Base-by-base conservation (phyloP, 2,329 filamentous ascomycete genomes). In the Beauveria medogensis region DNA sequence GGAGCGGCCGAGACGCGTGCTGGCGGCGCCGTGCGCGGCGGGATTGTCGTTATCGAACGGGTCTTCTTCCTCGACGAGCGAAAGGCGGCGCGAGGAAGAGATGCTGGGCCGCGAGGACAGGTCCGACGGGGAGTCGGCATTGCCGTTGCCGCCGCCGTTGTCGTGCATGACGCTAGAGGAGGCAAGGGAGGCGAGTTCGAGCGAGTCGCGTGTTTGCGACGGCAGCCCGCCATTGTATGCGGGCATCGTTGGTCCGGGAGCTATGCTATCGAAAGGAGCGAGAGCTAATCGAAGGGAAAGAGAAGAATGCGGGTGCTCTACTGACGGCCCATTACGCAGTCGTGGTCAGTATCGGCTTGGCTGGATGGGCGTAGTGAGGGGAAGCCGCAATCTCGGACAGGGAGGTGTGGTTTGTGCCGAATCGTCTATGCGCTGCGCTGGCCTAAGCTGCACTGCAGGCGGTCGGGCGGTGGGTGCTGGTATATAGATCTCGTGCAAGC, bases 171-270 rank as follows among this genome's bases (percentile, higher is more conserved):
- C 70, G 67, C 89, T 91, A 43, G 89, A 92, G 64, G 91, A 96
- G 63, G 93, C 94, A 65, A 99, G 86, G 58, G 92, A 97, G 63
- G 92, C 94, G 62, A 99, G 88, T 79, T 99, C 94, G 70, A 99
- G 86, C 52, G 93, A 97, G 81, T 99, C 94, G 77, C 94, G 90
- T 64, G 85, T 74, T 65, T 77, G 75, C 65, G 75, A 72, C 65
- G 77, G 76, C 61, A 77, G 73, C 67, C 72, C 74, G 58, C 58
- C 51, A 10, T 55, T 60, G 51, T 60, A 55, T 40, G 58, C 51
- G 30, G 58, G 58, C 58, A 60, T 60, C 16, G 56, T 43, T 16
- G 22, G 28, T 26, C 18, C 5, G 28, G 40, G 9, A 34, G 53
- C 18, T 8, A 46, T n/a, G 37, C 12, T 37, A n/a, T 20, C 6